Evolutionary conservation across 768 basidiomycete genomes (phyloP), one percentile per base, ranked within the genome.

Genomic region (Lentinus brumalis): DNA sequence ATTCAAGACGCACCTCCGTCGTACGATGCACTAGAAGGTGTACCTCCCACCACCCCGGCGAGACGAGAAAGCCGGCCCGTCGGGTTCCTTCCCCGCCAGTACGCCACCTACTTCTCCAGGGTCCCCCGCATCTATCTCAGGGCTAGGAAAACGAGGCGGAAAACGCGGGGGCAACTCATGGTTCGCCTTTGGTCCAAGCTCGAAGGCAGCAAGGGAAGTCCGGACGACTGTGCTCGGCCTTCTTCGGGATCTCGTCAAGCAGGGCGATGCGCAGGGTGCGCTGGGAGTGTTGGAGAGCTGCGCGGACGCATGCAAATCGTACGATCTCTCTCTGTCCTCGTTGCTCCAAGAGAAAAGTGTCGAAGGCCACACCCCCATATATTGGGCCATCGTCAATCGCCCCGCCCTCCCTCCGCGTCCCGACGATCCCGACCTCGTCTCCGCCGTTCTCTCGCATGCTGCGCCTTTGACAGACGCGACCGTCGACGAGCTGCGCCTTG

Each of bases 321-420:
- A 85, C 40, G 73, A 72, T 16, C 63, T 90, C 1, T 79, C 81
- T 4, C 74, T 90, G 40, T 78, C 85, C 0, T 60, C 75, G 0
- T 66, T 91, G 9, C 74, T 91, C 0, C 89, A 89, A 66, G 84
- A 89, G 47, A 79, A 73, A 31, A 83, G 76, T 9, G 83, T 90
- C 40, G 89, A 90, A 65, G 77, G 76, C 0, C 87, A 86, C 66
- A 84, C 85, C 0, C 85, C 87, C 0, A 64, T 91, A 3, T 91
- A 91, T 68, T 91, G 90, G 90, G 85, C 84, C 0, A 83, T 91
- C 63, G 73, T 91, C 26, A 88, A 87, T 57, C 81, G 80, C 3
- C 79, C 79, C 0, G 69, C 77, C 6, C 65, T 49, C 21, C 46
- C 46, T 6, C 46, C 46, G 10, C 46, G 46, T 14, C 53, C 60